These are phyloP conservation scores for Ammopiptanthus mongolicus DNA, from an alignment of 306 rosid species.

Conservation along the genomic window DNA sequence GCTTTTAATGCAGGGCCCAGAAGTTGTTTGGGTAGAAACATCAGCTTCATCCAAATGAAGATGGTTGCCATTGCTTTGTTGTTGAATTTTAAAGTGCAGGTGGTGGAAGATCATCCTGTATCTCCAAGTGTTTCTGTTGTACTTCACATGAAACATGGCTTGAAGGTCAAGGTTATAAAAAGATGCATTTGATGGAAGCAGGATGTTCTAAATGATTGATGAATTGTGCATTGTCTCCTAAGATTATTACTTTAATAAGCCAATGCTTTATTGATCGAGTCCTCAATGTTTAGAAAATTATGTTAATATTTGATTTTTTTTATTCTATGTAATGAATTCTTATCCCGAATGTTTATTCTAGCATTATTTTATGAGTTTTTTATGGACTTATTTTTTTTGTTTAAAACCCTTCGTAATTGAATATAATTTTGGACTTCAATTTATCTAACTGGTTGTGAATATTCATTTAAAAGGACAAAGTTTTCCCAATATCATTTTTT, in stretches of 20 bases:
- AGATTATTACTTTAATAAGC: neutral
- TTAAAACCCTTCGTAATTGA: too few relatives aligned
- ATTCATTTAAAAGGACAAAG: too few relatives aligned
- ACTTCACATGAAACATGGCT: constrained; percentile 9
- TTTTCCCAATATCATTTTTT: too few relatives aligned
- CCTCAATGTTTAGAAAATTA: too few relatives aligned
- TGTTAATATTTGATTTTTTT: too few relatives aligned
- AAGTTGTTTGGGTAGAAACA: neutral
- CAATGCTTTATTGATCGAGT: neutral
- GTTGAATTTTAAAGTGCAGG: neutral
- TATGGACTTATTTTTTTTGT: too few relatives aligned
- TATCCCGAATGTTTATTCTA: too few relatives aligned
- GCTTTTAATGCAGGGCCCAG: neutral
- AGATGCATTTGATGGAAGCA: neutral
- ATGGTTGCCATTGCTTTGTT: constrained; percentile 2
- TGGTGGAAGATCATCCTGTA: neutral
- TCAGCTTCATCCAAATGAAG: neutral
- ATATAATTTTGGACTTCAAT: too few relatives aligned
- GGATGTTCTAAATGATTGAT: neutral
- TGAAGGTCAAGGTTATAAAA: neutral
- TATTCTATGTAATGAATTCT: too few relatives aligned
- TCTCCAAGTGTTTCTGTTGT: neutral
- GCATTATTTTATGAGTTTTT: too few relatives aligned
- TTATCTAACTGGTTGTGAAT: too few relatives aligned
- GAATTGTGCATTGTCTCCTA: neutral